Base-by-base conservation (phyloP, 2,329 filamentous ascomycete species). In the Pseudocercospora fijiensis region DNA sequence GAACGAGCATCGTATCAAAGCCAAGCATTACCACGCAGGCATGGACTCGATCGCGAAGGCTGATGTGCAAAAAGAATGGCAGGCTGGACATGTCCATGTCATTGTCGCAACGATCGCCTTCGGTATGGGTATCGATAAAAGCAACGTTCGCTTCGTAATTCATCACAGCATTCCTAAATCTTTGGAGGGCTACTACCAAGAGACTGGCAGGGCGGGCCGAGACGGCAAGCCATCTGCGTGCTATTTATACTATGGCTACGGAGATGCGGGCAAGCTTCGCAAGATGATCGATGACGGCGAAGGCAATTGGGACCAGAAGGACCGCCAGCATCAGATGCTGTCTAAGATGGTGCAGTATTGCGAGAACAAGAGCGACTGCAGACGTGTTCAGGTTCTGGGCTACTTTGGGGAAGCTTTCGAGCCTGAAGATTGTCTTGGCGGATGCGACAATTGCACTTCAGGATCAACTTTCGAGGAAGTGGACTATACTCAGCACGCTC, bases 111-210 rank as follows among this genome's bases (percentile, higher is more conserved):
- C 95, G 0, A 98, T 99, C 76, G 95, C 95, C 24, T 99, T 99
- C 75, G 95, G 95, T 6, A 99, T 99, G 95, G 95, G 95, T n/a
- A 99, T 99, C 69, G 95, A 99, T 80, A 99, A 99, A 76, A 86
- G 93, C 0, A 90, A 99, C 75, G 95, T 99, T 55, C 90, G 95
- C 27, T 99, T 96, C 75, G 95, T 99, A 33, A 91, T 99, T 45
- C 96, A 99, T 74, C 89, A 96, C 72, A 90, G 88, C 49, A 83
- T 99, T 5, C 95, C 95, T 1, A 98, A 99, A 78, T 97, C 92
- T 71, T 81, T 99, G 60, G 95, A 99, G 78, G 95, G 95, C 0
- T 99, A 99, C 76, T 99, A 99, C 74, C 95, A 99, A 75, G 95
- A 99, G 77, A 99, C 95, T 51, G 95, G 95, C 1, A 90, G 95